Percentiles rank a stretch among this genome's conserved stretches.
Conservation (phyloP, 176 grass and related monocot species). For the Hyparrhenia diplandra region DNA sequence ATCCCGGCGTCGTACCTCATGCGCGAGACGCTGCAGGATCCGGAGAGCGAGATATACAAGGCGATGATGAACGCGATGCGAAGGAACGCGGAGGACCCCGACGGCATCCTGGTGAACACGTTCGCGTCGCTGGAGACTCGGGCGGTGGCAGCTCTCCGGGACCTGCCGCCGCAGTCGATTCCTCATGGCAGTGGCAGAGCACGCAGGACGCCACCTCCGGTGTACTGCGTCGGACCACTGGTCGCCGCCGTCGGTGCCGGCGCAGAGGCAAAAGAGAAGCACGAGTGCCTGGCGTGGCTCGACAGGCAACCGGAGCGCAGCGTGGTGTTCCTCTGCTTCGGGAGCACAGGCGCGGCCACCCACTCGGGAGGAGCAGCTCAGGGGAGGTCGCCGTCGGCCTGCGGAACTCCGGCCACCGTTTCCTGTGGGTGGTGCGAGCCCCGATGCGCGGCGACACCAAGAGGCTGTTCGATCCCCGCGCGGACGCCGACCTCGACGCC, state of each 20-base stretch:
- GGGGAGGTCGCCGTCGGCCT: constrained; percentile 47
- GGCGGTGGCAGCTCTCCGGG: not conserved
- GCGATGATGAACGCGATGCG: not conserved
- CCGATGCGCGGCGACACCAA: not conserved
- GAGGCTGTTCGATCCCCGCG: not conserved
- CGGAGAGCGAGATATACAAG: constrained; percentile 13
- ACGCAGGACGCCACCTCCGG: not conserved
- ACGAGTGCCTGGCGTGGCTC: constrained; percentile 58
- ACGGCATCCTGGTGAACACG: constrained; percentile 16
- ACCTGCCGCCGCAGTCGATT: not conserved
- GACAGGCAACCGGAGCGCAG: constrained; percentile 39
- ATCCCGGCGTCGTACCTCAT: constrained; percentile 37
- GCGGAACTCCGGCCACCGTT: constrained; percentile 31
- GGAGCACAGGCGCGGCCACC: constrained; percentile 6
- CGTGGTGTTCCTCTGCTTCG: constrained; percentile 68
- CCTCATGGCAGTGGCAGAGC: too few species aligned
- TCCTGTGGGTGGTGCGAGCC: constrained; percentile 45
- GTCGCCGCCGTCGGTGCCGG: not conserved
- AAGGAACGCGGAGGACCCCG: not conserved
- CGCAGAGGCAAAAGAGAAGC: not conserved
- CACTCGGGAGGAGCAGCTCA: not conserved
- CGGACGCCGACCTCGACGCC: not conserved
- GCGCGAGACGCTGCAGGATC: not conserved
- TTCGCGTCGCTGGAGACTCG: not conserved
- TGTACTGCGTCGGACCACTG: constrained; percentile 11